These are phyloP conservation scores for Geopyxis carbonaria DNA, from an alignment of 495 filamentous ascomycete species.

Conservation along the genomic window DNA sequence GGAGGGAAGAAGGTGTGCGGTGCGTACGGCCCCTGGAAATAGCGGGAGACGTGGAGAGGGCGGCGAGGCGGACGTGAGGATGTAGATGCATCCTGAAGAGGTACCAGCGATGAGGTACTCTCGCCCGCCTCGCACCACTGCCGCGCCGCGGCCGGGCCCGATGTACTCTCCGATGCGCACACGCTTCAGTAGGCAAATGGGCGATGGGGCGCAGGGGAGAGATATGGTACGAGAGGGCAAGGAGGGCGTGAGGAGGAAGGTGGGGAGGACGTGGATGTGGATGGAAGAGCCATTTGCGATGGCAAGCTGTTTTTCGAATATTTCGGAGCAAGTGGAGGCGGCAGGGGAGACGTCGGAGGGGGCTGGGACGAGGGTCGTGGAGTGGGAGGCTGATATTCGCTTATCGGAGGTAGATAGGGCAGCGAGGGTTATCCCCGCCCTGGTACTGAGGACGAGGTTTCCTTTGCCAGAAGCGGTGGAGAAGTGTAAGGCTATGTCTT, in stretches of 20 bases:
- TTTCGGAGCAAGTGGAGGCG: slow-evolving; percentile 12
- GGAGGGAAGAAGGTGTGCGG: slow-evolving; percentile 16
- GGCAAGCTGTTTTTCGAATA: slow-evolving; percentile 20
- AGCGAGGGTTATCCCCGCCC: too few relatives aligned
- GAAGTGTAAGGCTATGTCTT: too few relatives aligned
- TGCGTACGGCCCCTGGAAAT: slow-evolving; percentile 10
- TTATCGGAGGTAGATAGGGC: too few relatives aligned
- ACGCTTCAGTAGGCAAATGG: slow-evolving; percentile 17
- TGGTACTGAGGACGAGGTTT: too few relatives aligned
- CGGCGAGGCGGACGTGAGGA: slow-evolving; percentile 9
- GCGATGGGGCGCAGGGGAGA: not conserved
- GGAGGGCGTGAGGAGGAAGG: slow-evolving; percentile 18
- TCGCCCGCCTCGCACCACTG: slow-evolving; percentile 15
- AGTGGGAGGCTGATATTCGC: too few relatives aligned
- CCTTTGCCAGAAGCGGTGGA: too few relatives aligned
- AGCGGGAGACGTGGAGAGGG: slow-evolving; percentile 11
- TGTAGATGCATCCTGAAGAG: slow-evolving; percentile 12
- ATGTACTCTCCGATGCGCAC: slow-evolving; percentile 19
- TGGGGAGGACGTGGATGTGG: slow-evolving; percentile 13
- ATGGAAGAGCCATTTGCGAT: slow-evolving; percentile 14
- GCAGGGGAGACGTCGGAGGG: not conserved
- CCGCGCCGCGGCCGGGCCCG: slow-evolving; percentile 6
- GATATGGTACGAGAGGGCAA: slow-evolving; percentile 8
- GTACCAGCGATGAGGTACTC: slow-evolving; percentile 20
- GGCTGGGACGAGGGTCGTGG: too few relatives aligned